phyloP scores from a whole-genome alignment of 352 stramenopile species.

The Pythium phragmiticola region DNA sequence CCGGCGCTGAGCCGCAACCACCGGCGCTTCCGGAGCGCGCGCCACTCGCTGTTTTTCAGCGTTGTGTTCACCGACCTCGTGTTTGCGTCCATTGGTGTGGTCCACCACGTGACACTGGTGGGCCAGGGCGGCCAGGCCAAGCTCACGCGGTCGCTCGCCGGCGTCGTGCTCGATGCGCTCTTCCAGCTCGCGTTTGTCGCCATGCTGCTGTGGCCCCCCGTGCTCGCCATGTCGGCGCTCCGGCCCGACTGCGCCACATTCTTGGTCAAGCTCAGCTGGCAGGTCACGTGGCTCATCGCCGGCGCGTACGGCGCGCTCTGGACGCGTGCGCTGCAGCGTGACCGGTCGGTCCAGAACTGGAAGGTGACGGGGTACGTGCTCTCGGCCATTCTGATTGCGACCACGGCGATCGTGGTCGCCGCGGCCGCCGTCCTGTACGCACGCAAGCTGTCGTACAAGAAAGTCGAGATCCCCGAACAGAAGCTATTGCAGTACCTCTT shows the following conservation, averaged over 20 bases:
- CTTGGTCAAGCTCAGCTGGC: conserved; percentile 45
- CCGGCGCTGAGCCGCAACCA: conserved; percentile 33
- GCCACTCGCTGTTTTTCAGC: conserved; percentile 44
- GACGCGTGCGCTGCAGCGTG: conserved; percentile 27
- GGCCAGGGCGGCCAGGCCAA: conserved; percentile 41
- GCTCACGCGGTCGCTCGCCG: conserved; percentile 37
- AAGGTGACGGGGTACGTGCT: conserved; percentile 31
- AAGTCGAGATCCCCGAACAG: conserved; percentile 30
- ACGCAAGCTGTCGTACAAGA: conserved; percentile 12
- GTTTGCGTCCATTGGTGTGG: conserved; percentile 44
- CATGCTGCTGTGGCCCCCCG: conserved; percentile 47
- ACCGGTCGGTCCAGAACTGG: conserved; percentile 12
- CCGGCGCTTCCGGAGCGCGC: conserved; percentile 12
- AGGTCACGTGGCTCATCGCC: conserved; percentile 44
- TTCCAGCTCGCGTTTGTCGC: conserved; percentile 44
- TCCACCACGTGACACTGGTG: conserved; percentile 56
- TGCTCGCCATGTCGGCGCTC: conserved; percentile 50
- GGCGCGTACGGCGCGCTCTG: conserved; percentile 42
- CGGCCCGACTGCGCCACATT: conserved; percentile 28
- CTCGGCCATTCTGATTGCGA: conserved; percentile 31
- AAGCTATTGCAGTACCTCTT: conserved; percentile 54
- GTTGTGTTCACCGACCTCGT: conserved; percentile 59
- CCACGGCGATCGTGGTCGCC: conserved; percentile 29
- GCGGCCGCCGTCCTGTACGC: conserved; percentile 26
- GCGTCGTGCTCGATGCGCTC: conserved; percentile 33